Percentiles rank a stretch among this genome's conserved stretches.
phyloP scores from a whole-genome alignment of 306 rosid genomes.

The Pterocarpus santalinus region DNA sequence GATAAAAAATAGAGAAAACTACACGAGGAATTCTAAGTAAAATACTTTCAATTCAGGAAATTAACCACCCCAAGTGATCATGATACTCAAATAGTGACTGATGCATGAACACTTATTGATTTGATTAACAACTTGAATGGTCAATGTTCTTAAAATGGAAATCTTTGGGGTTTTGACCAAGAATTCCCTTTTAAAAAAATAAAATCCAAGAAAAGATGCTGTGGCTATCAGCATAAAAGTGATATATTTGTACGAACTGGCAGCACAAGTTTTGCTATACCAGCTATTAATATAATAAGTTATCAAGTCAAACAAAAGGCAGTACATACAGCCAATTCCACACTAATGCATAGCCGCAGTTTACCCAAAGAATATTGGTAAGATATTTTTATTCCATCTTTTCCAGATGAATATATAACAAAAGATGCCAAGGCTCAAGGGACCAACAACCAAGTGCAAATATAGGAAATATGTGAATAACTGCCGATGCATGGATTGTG shows the following conservation, averaged over 20 bases:
- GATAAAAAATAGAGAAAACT: neutral
- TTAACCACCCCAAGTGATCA: conserved; percentile 5
- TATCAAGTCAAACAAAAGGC: conserved; percentile 14
- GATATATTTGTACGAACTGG: neutral
- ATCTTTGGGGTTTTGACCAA: neutral
- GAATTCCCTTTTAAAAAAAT: neutral
- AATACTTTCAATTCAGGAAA: neutral
- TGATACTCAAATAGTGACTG: neutral
- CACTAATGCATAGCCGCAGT: conserved; percentile 9
- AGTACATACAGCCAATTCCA: conserved; percentile 19
- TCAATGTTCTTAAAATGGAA: conserved; percentile 27
- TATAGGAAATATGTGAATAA: conserved; percentile 22
- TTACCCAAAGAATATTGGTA: conserved; percentile 16
- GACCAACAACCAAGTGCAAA: conserved; percentile 27
- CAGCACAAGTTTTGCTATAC: conserved; percentile 14
- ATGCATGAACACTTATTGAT: neutral
- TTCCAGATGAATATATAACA: conserved; percentile 8
- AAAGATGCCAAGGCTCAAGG: conserved; percentile 11
- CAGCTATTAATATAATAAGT: neutral
- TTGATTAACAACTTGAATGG: conserved; percentile 14
- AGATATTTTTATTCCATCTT: neutral
- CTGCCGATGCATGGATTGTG: neutral
- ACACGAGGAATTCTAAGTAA: neutral
- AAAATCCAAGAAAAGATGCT: neutral
- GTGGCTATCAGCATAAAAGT: neutral